Percentiles rank a stretch among this genome's conserved stretches.
Conservation (phyloP, 2,329 filamentous ascomycete genomes). For the Penicillium sp. region DNA sequence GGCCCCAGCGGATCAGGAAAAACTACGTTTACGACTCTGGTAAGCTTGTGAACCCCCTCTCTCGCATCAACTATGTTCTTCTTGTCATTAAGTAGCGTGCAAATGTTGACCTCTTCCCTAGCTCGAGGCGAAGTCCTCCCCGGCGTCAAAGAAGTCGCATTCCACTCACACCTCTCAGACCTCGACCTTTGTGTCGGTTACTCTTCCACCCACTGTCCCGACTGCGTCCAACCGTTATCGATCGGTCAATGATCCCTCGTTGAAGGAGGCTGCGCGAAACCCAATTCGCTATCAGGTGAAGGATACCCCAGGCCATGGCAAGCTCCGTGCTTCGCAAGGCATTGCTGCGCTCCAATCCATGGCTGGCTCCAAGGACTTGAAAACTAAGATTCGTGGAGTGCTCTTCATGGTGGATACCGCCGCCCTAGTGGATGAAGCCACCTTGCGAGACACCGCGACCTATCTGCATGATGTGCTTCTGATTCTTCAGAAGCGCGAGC, state of each 20-base stretch:
- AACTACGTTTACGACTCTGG: slow-evolving; percentile 80
- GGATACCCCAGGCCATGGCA: slow-evolving; percentile 94
- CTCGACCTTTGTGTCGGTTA: slow-evolving; percentile 57
- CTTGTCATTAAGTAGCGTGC: not conserved
- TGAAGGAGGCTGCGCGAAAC: slow-evolving; percentile 54
- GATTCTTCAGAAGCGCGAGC: slow-evolving; percentile 71
- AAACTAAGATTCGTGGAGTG: slow-evolving; percentile 63
- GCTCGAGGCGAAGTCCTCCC: slow-evolving; percentile 48
- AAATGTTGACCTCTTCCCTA: slow-evolving; percentile 18
- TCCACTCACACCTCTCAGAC: slow-evolving; percentile 65
- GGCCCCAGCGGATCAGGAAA: slow-evolving; percentile 85
- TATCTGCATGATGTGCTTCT: slow-evolving; percentile 92
- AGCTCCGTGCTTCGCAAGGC: slow-evolving; percentile 69
- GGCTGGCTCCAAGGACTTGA: slow-evolving; percentile 34
- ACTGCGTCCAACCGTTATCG: slow-evolving; percentile 64
- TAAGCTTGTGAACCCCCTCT: slow-evolving; percentile 36
- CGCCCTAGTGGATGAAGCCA: slow-evolving; percentile 50
- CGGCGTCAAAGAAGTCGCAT: slow-evolving; percentile 33
- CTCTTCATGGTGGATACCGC: slow-evolving; percentile 90
- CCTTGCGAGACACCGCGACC: slow-evolving; percentile 70
- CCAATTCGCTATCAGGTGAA: slow-evolving; percentile 41
- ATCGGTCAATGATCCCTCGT: slow-evolving; percentile 64
- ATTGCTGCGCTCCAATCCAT: slow-evolving; percentile 41
- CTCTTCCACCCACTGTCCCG: slow-evolving; percentile 54
- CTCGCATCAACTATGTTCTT: not conserved